phyloP scores from a whole-genome alignment of 495 filamentous ascomycete species.

The Jackrogersella multiformis region DNA sequence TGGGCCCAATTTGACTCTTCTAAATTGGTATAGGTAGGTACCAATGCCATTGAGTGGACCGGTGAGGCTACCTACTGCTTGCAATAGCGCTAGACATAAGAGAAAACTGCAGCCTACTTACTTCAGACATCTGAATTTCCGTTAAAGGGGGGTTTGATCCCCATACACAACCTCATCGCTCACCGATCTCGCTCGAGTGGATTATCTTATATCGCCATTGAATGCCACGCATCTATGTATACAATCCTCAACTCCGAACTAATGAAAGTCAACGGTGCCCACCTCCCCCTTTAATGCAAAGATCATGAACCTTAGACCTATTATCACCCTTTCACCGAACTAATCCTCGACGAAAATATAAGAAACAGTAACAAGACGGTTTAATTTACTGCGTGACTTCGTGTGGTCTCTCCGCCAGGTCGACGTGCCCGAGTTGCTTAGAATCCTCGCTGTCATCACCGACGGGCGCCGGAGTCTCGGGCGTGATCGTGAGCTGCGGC shows the following conservation, averaged over 20 bases:
- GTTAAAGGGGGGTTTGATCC: neutral
- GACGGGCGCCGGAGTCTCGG: constrained; percentile 49
- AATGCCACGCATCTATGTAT: constrained; percentile 44
- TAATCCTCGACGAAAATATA: neutral
- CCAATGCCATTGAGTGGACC: neutral
- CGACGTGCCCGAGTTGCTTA: constrained; percentile 52
- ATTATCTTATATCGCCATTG: constrained; percentile 28
- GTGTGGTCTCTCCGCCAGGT: constrained; percentile 40
- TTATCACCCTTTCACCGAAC: constrained; percentile 8
- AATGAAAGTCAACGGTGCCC: constrained; percentile 29
- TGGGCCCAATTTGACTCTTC: no score
- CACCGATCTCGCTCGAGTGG: constrained; percentile 17
- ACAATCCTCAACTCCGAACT: constrained; percentile 42
- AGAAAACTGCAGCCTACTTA: constrained; percentile 3
- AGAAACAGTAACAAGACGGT: neutral
- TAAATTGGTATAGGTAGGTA: neutral
- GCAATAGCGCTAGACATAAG: constrained; percentile 16
- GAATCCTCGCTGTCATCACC: constrained; percentile 45
- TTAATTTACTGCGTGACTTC: constrained; percentile 48
- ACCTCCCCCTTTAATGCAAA: constrained; percentile 32
- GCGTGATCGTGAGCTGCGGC: constrained; percentile 52
- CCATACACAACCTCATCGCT: constrained; percentile 9
- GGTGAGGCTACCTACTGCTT: constrained; percentile 2
- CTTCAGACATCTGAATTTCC: constrained; percentile 12
- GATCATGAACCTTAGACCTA: constrained; percentile 35